Base-by-base conservation (phyloP, 1,284 basidiomycete species). In the Papiliotrema terrestris region DNA sequence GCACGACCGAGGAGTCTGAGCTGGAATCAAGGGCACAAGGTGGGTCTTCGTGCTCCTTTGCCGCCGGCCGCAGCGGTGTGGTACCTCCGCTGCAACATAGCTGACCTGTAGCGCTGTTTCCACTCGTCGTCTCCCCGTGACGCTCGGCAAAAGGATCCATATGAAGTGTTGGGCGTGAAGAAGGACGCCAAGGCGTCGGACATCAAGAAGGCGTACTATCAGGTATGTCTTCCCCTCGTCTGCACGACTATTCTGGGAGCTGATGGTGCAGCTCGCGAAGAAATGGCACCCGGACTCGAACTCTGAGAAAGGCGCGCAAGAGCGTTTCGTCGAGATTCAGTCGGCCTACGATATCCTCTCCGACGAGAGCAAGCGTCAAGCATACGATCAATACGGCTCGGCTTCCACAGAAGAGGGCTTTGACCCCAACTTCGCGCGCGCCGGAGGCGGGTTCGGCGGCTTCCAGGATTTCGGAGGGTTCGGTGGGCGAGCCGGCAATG, bases 281-380 rank as follows among this genome's bases (percentile, higher is more conserved):
- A 96, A 98, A 81, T 97, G 87, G 72, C 96, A 99, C 77, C 96
- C 96, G 0, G 96, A 99, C 71, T 93, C 93, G 20, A 97, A 93
- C 78, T 90, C 93, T 57, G 93, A 97, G 73, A 87, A 89, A 67
- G 82, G 82, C 47, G 91, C 95, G 0, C 88, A 91, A 68, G 90
- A 91, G 60, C 90, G 90, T 72, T 99, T 98, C 75, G 84, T 95
- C 32, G 94, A 98, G 75, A 97, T 99, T 56, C 96, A 98, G 76
- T 83, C 86, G 64, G 96, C 96, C 11, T 99, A 98, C 78, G 96
- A 98, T 76, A 86, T 85, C 50, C 78, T 97, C 50, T 93, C 94
- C 76, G 96, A 98, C 68, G 89, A 93, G 23, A 89, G 88, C 78
- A 98, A 97, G 75, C 86, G 91, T 56, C 83, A 87, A 22, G 84